Percentiles rank a stretch among this genome's conserved stretches.
Evolutionary conservation across 495 filamentous ascomycete genomes (phyloP).

Genomic region (Aspergillus coremiiformis): DNA sequence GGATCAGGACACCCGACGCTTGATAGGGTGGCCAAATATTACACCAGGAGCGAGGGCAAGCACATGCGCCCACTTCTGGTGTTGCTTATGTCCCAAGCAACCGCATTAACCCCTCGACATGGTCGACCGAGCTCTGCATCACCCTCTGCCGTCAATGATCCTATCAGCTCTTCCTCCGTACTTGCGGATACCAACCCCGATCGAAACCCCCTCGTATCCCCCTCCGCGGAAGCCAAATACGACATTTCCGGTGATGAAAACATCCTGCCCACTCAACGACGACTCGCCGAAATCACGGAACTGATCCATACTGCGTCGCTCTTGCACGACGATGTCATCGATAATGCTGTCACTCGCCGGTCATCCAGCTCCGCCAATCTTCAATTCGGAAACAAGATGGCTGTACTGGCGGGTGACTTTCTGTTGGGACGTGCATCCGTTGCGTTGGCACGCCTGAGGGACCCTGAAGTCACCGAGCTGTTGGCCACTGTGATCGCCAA

Average conservation of each 20-base stretch:
- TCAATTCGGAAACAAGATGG: constrained; percentile 98
- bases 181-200: constrained; percentile 80
- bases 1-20: constrained; percentile 89
- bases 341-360: constrained; percentile 76
- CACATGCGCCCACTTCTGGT: constrained; percentile 92
- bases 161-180: constrained; percentile 67
- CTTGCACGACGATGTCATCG: constrained; percentile 96
- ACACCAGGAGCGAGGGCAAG: constrained; percentile 93
- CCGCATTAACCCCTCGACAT: constrained; percentile 66
- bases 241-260: constrained; percentile 51
- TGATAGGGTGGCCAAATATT: constrained; percentile 95
- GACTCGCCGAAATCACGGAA: constrained; percentile 93
- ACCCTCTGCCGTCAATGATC: constrained; percentile 54
- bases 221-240: constrained; percentile 43
- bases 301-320: constrained; percentile 94
- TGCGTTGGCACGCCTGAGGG: constrained; percentile 78
- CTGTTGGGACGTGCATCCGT: constrained; percentile 89
- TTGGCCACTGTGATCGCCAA: constrained; percentile 95
- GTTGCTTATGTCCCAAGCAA: constrained; percentile 91
- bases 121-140: constrained; percentile 29
- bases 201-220: constrained; percentile 43
- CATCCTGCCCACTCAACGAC: constrained; percentile 85
- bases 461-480: constrained; percentile 90
- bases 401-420: constrained; percentile 92
- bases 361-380: constrained; percentile 82